These are phyloP conservation scores for Termitomyces sp. DNA, from an alignment of 768 basidiomycete genomes.

Conservation along the genomic window DNA sequence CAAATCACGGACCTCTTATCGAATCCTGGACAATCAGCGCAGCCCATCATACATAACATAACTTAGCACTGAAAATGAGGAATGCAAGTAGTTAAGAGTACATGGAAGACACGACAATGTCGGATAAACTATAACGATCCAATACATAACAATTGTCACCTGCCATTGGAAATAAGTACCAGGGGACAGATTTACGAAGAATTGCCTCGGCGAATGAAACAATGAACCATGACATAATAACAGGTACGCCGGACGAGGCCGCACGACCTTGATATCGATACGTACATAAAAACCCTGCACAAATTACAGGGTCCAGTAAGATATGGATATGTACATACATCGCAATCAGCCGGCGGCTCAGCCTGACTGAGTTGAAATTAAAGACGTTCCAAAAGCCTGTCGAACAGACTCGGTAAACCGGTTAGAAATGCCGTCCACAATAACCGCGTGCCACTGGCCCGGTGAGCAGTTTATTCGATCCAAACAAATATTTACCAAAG, in stretches of 20 bases:
- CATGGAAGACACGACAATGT: not conserved
- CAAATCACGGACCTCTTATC: not conserved
- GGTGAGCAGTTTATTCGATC: conserved; percentile 27
- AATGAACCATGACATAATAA: not conserved
- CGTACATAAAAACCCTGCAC: not conserved
- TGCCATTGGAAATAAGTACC: not conserved
- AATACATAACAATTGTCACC: not conserved
- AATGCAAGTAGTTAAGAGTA: not conserved
- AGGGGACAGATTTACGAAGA: not conserved
- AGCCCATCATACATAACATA: not conserved
- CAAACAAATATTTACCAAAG: conserved; percentile 30
- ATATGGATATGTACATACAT: not conserved
- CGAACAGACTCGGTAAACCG: conserved; percentile 36
- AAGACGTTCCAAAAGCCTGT: conserved; percentile 16
- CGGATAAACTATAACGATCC: not conserved
- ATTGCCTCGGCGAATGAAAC: too few relatives aligned
- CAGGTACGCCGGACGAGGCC: not conserved
- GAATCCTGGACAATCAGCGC: too few relatives aligned
- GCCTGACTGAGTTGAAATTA: not conserved
- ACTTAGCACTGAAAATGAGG: not conserved
- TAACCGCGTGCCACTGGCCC: conserved; percentile 13
- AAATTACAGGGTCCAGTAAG: not conserved
- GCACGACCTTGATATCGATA: not conserved
- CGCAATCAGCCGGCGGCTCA: not conserved
- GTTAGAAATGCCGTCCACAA: conserved; percentile 3